Percentiles rank a stretch among this genome's conserved stretches.
phyloP scores from a whole-genome alignment of 805 yeast species.

The Hanseniaspora singularis region DNA sequence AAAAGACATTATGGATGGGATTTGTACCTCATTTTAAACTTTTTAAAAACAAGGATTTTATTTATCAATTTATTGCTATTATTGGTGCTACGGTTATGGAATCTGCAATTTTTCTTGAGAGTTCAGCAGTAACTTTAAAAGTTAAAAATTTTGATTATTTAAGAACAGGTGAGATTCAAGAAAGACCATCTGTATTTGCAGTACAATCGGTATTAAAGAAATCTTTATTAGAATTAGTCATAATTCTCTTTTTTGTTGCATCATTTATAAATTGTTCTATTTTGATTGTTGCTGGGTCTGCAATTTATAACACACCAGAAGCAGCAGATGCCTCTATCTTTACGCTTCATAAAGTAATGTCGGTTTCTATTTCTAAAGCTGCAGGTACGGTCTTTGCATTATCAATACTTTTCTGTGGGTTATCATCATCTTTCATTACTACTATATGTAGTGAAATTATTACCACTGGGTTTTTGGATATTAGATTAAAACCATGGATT shows the following conservation, averaged over 20 bases:
- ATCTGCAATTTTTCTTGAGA: slow-evolving; percentile 72
- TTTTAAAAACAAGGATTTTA: slow-evolving; percentile 35
- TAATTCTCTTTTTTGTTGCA: slow-evolving; percentile 69
- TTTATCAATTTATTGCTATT: slow-evolving; percentile 66
- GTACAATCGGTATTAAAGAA: slow-evolving; percentile 59
- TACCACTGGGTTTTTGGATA: slow-evolving; percentile 75
- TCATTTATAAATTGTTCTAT: slow-evolving; percentile 78
- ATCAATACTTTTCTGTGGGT: slow-evolving; percentile 75
- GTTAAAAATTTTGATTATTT: slow-evolving; percentile 59
- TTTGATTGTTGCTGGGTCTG: slow-evolving; percentile 67
- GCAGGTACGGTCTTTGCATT: slow-evolving; percentile 79
- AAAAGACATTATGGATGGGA: slow-evolving; percentile 56
- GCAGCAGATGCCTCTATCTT: slow-evolving; percentile 72
- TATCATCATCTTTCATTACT: slow-evolving; percentile 84
- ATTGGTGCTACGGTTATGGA: slow-evolving; percentile 95
- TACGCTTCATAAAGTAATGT: slow-evolving; percentile 56
- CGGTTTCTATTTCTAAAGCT: slow-evolving; percentile 49
- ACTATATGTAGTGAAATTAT: slow-evolving; percentile 91
- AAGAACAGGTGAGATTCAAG: slow-evolving; percentile 24
- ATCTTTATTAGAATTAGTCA: slow-evolving; percentile 56
- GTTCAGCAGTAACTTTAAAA: slow-evolving; percentile 77
- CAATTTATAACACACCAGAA: slow-evolving; percentile 57
- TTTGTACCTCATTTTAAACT: slow-evolving; percentile 45
- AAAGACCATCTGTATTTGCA: slow-evolving; percentile 53
- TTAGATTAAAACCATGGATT: slow-evolving; percentile 72